These are phyloP conservation scores for Aspergillus arachidicola DNA, from an alignment of 2,329 filamentous ascomycete genomes.

Conservation along the genomic window DNA sequence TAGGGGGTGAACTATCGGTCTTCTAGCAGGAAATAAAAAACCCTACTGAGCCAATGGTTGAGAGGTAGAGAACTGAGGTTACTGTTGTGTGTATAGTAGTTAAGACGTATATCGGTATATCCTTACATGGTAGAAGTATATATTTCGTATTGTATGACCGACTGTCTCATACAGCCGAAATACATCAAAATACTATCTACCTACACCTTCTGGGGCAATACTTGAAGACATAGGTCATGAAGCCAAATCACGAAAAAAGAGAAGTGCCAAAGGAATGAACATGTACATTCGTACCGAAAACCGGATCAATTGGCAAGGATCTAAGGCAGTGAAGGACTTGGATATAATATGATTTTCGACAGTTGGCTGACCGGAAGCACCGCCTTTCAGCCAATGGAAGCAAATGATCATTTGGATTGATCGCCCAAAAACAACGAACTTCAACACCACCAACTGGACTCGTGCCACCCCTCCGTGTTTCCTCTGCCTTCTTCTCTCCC, in stretches of 20 bases:
- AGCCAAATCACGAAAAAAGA: not conserved
- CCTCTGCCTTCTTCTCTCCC: not conserved
- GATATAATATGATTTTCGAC: not conserved
- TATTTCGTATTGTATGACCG: not conserved
- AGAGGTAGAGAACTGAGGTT: not conserved
- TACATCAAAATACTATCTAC: not conserved
- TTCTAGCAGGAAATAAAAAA: not conserved
- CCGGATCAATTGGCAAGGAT: not conserved
- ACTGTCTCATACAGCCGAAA: not conserved
- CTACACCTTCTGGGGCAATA: not conserved
- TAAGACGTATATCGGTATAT: too few species aligned
- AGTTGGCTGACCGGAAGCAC: not conserved
- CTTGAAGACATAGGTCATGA: not conserved
- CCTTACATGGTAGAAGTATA: not conserved
- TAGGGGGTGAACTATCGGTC: not conserved
- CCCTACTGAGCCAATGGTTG: not conserved
- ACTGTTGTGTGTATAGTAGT: too few species aligned
- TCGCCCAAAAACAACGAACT: not conserved
- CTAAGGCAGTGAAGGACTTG: not conserved
- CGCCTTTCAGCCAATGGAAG: not conserved
- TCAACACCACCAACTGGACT: not conserved
- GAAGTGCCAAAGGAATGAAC: not conserved
- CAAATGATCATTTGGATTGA: not conserved
- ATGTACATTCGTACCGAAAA: not conserved
- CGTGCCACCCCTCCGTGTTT: not conserved